Percentiles rank a stretch among this genome's conserved stretches.
Conservation (phyloP, 2,329 filamentous ascomycete genomes). For the Aspergillus texensis region DNA sequence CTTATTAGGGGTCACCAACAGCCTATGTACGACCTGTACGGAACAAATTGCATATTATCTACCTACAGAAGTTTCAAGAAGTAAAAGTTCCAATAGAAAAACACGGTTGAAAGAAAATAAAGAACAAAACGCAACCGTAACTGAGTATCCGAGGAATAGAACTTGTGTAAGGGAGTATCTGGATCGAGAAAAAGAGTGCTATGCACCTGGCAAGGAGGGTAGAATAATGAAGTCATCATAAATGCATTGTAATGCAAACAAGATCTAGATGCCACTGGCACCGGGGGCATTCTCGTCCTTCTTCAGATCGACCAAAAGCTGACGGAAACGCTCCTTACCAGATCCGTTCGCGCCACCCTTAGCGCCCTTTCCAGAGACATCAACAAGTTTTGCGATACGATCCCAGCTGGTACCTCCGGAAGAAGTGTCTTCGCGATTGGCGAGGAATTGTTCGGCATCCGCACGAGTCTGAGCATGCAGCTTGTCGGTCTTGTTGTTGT, state of each 20-base stretch:
- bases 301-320: slow-evolving; percentile 80
- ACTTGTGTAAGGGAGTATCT: slow-evolving; percentile 11
- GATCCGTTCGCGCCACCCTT: slow-evolving; percentile 86
- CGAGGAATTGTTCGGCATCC: slow-evolving; percentile 91
- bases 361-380: slow-evolving; percentile 88
- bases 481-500: slow-evolving; percentile 98
- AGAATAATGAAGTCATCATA: slow-evolving; percentile 11
- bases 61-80: slow-evolving; percentile 24
- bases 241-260: slow-evolving; percentile 12
- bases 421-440: slow-evolving; percentile 85
- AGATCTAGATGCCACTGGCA: slow-evolving; percentile 50
- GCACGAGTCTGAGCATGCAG: slow-evolving; percentile 81
- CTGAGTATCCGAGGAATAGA: slow-evolving; percentile 2
- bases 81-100: slow-evolving; percentile 18
- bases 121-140: slow-evolving; percentile 13
- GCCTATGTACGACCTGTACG: neutral
- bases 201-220: slow-evolving; percentile 9
- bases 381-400: slow-evolving; percentile 95
- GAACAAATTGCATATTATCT: slow-evolving; percentile 16
- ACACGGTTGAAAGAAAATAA: slow-evolving; percentile 17
- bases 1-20: neutral
- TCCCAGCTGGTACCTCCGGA: slow-evolving; percentile 98
- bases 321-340: slow-evolving; percentile 94
- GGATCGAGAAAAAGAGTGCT: slow-evolving; percentile 6
- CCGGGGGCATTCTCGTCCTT: slow-evolving; percentile 88